Conservation (phyloP, 2,329 filamentous ascomycete genomes). For the Alternaria triticimaculans region DNA sequence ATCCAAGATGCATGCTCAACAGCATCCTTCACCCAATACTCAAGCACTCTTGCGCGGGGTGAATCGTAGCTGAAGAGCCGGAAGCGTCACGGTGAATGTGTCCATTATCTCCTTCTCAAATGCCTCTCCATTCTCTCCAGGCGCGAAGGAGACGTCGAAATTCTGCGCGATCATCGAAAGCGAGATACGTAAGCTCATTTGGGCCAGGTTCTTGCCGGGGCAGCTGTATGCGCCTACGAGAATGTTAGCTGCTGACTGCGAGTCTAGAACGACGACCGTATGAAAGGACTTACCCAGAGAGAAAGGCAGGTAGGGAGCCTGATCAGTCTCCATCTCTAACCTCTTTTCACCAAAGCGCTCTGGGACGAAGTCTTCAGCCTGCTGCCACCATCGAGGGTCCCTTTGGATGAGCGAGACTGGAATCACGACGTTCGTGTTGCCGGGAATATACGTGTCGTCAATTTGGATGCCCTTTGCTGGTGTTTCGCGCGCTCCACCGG, state of each 20-base stretch:
- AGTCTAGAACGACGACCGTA: not conserved
- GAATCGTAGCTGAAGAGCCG: conserved; percentile 36
- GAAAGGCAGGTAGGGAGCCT: conserved; percentile 25
- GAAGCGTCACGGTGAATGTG: conserved; percentile 33
- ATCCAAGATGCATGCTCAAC: not conserved
- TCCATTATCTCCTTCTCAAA: conserved; percentile 29
- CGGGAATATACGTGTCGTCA: conserved; percentile 18
- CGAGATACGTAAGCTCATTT: conserved; percentile 18
- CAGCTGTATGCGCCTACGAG: conserved; percentile 20
- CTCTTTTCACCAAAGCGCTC: conserved; percentile 24
- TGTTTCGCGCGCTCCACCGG: conserved; percentile 48
- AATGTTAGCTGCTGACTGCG: not conserved
- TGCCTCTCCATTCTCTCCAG: conserved; percentile 21
- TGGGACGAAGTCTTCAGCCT: conserved; percentile 21
- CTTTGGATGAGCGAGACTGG: conserved; percentile 16
- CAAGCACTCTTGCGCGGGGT: conserved; percentile 11
- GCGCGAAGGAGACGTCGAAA: conserved; percentile 24
- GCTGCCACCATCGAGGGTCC: conserved; percentile 20
- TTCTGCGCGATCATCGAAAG: conserved; percentile 19
- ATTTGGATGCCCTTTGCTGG: conserved; percentile 45
- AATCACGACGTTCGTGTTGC: conserved; percentile 18
- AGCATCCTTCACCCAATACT: not conserved
- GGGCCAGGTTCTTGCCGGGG: conserved; percentile 26
- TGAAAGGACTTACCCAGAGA: conserved; percentile 11
- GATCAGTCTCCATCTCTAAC: conserved; percentile 25